Percentiles rank a stretch among this genome's conserved stretches.
Conservation (phyloP, 2,329 filamentous ascomycete species). For the Neopestalotiopsis sp. region DNA sequence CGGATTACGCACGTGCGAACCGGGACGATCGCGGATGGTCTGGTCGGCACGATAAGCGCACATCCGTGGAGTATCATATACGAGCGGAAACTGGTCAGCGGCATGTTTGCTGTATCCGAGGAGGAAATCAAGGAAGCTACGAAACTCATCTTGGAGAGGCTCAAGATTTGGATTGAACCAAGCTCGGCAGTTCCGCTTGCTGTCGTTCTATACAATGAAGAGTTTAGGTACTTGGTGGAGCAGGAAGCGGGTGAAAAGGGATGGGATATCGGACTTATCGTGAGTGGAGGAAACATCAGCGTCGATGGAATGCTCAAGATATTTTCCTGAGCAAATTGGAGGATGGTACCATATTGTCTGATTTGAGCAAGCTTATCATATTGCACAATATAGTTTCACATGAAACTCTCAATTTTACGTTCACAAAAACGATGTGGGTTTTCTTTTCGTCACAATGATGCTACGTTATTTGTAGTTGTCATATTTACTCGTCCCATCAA, state of each 20-base stretch:
- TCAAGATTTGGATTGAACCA: conserved; percentile 91
- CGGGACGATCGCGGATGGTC: conserved; percentile 85
- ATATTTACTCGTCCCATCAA: too few species aligned
- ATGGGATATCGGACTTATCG: conserved; percentile 70
- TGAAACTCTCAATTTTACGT: too few species aligned
- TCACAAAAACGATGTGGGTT: too few species aligned
- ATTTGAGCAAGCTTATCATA: too few species aligned
- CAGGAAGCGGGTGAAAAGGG: conserved; percentile 71
- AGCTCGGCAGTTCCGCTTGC: conserved; percentile 83
- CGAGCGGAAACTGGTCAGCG: conserved; percentile 70
- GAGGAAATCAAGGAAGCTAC: conserved; percentile 80
- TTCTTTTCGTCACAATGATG: too few species aligned
- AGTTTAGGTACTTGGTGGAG: conserved; percentile 75
- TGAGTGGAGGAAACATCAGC: conserved; percentile 65
- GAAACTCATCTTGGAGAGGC: conserved; percentile 78
- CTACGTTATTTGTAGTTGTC: too few species aligned
- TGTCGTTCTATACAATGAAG: conserved; percentile 82
- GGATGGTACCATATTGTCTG: neutral
- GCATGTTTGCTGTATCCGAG: conserved; percentile 77
- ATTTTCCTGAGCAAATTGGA: conserved; percentile 36
- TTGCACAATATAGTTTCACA: too few species aligned
- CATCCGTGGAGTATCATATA: conserved; percentile 80
- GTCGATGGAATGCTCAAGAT: conserved; percentile 57
- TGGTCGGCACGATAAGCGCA: conserved; percentile 82
- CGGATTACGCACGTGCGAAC: conserved; percentile 72